phyloP scores from a whole-genome alignment of 371 early-diverging fungal genomes.

The Umbelopsis sp. region DNA sequence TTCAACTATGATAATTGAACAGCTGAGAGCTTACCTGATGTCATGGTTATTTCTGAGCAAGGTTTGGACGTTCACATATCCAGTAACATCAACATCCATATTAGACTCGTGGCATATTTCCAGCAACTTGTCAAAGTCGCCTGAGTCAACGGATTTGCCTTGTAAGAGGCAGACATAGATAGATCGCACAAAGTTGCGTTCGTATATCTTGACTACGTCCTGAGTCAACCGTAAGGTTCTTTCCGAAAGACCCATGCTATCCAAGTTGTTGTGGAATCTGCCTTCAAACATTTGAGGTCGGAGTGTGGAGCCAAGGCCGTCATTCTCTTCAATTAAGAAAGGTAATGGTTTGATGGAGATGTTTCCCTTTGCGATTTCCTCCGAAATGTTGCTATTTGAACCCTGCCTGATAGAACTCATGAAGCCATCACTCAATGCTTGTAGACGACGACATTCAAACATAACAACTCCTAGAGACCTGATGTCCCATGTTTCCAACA shows the following conservation, averaged over 20 bases:
- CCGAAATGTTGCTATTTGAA: neutral
- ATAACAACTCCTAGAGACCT: conserved; percentile 32
- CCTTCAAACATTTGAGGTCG: conserved; percentile 30
- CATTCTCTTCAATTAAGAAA: conserved; percentile 41
- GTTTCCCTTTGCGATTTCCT: neutral
- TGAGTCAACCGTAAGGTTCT: conserved; percentile 39
- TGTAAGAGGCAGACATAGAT: conserved; percentile 68
- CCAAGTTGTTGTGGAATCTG: conserved; percentile 12
- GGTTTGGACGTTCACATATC: conserved; percentile 72
- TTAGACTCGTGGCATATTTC: conserved; percentile 66
- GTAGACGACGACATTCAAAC: conserved; percentile 61
- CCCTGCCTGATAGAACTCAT: neutral
- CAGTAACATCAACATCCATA: conserved; percentile 77
- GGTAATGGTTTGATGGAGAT: conserved; percentile 30
- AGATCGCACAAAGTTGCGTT: conserved; percentile 64
- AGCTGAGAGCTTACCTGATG: conserved; percentile 30
- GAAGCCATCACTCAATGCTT: conserved; percentile 24
- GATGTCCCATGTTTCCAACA: conserved; percentile 28
- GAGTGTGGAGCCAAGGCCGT: conserved; percentile 39
- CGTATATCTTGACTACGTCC: conserved; percentile 48
- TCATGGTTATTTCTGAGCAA: conserved; percentile 40
- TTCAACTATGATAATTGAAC: neutral
- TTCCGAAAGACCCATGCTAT: conserved; percentile 24
- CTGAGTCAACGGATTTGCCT: conserved; percentile 54
- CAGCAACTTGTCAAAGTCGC: conserved; percentile 68